Percentiles rank a stretch among this genome's conserved stretches.
These are phyloP conservation scores for Eucalyptus grandis DNA, from an alignment of 345 rosid species.

Conservation along the genomic window DNA sequence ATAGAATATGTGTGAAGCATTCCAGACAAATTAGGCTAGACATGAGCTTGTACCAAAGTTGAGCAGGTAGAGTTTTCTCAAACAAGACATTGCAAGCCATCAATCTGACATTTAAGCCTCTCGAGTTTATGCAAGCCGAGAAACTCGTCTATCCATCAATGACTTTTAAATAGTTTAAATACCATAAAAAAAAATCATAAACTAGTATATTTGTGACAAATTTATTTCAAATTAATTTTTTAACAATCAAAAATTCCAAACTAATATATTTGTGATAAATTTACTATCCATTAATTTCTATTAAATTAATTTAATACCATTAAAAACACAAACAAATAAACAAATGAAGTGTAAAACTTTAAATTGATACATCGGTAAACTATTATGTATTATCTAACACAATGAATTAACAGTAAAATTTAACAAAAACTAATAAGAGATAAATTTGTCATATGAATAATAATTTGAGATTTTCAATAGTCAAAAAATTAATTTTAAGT, in stretches of 20 bases:
- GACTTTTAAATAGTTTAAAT: neutral
- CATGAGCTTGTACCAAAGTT: neutral
- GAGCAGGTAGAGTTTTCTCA: accelerated
- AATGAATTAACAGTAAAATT: too few species aligned
- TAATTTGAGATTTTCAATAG: accelerated
- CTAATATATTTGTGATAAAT: accelerated
- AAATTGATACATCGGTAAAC: too few species aligned
- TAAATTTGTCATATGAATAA: accelerated
- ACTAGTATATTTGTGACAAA: accelerated
- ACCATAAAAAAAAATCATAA: too few species aligned
- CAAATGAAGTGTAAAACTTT: too few species aligned
- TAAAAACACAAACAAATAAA: too few species aligned
- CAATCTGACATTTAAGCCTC: neutral
- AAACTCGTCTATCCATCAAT: accelerated
- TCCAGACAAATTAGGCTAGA: accelerated
- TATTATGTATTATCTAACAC: accelerated
- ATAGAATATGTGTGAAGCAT: neutral
- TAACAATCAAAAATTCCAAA: accelerated
- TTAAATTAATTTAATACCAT: too few species aligned
- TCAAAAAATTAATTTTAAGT: too few species aligned
- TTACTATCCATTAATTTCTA: accelerated
- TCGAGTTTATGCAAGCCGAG: accelerated
- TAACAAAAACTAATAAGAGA: accelerated
- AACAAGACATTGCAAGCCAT: accelerated
- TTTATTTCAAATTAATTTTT: accelerated